Evolutionary conservation across 139 green algal species (phyloP).

Genomic region (Volvox africanus): DNA sequence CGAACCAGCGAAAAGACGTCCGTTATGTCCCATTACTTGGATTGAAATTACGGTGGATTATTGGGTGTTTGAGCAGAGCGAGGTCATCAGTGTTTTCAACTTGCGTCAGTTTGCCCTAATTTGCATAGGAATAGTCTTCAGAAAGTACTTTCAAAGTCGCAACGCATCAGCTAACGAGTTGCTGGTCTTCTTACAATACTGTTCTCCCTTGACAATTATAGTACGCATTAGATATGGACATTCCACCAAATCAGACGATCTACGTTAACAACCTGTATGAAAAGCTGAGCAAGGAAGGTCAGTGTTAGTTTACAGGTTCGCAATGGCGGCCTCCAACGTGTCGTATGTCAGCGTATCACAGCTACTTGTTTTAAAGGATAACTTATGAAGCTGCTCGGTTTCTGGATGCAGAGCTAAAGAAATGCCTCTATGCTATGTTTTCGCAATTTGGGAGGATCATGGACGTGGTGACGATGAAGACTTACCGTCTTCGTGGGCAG

Average conservation of each 20-base stretch:
- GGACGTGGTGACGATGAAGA: constrained; percentile 92
- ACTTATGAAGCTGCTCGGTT: background rate
- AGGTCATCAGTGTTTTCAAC: too few relatives aligned
- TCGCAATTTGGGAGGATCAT: constrained; percentile 96
- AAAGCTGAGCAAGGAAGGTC: constrained; percentile 94
- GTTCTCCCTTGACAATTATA: background rate
- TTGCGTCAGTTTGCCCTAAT: too few relatives aligned
- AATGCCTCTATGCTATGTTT: constrained; percentile 95
- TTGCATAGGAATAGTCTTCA: too few relatives aligned
- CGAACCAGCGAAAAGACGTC: too few relatives aligned
- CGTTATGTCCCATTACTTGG: too few relatives aligned
- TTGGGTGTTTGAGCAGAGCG: too few relatives aligned
- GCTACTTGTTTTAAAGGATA: too few relatives aligned
- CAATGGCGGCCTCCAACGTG: constrained; percentile 9
- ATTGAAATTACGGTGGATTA: too few relatives aligned
- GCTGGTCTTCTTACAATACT: too few relatives aligned
- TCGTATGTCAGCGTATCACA: too few relatives aligned
- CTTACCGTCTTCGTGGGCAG: constrained; percentile 90
- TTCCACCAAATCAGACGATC: constrained; percentile 90
- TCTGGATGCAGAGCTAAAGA: constrained; percentile 90
- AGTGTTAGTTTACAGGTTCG: background rate
- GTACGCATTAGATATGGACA: constrained; percentile 56
- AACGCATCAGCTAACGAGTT: too few relatives aligned
- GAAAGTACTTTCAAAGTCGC: too few relatives aligned
- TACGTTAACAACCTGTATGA: constrained; percentile 97